Percentiles rank a stretch among this genome's conserved stretches.
phyloP scores from a whole-genome alignment of 1,284 basidiomycete species.

The Heliocybe sulcata region DNA sequence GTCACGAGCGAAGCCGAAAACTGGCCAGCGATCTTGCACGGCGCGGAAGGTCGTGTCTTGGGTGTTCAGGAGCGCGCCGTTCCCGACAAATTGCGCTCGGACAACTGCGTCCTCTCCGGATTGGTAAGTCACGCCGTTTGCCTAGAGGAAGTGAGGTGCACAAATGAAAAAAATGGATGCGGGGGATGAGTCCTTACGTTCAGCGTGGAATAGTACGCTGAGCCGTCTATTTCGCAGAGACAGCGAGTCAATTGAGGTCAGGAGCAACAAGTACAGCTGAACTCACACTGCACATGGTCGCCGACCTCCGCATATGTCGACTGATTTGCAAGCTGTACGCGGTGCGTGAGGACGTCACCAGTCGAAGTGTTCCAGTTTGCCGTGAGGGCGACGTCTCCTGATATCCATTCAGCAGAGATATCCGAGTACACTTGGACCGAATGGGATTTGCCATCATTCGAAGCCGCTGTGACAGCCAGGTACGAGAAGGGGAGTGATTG shows the following conservation, averaged over 20 bases:
- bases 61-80: slow-evolving; percentile 44
- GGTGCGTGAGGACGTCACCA: slow-evolving; percentile 43
- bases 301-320: slow-evolving; percentile 39
- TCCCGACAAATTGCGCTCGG: slow-evolving; percentile 49
- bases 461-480: slow-evolving; percentile 43
- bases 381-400: slow-evolving; percentile 42
- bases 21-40: slow-evolving; percentile 54
- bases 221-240: slow-evolving; percentile 47
- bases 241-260: no score
- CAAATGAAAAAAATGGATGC: no score
- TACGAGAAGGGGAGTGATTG: slow-evolving; percentile 60
- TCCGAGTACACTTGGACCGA: slow-evolving; percentile 56
- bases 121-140: slow-evolving; percentile 38
- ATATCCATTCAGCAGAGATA: slow-evolving; percentile 63
- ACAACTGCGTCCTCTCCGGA: slow-evolving; percentile 48
- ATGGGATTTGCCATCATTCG: slow-evolving; percentile 49
- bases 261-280: no score
- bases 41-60: slow-evolving; percentile 54
- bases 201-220: slow-evolving; percentile 48
- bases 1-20: slow-evolving; percentile 54
- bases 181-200: slow-evolving; percentile 28
- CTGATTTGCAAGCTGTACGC: slow-evolving; percentile 45
- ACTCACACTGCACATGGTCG: slow-evolving; percentile 61
- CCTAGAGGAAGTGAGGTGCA: no score
- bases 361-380: slow-evolving; percentile 45